These are phyloP conservation scores for Lichtheimia ornata DNA, from an alignment of 371 early-diverging fungal genomes.

Conservation along the genomic window DNA sequence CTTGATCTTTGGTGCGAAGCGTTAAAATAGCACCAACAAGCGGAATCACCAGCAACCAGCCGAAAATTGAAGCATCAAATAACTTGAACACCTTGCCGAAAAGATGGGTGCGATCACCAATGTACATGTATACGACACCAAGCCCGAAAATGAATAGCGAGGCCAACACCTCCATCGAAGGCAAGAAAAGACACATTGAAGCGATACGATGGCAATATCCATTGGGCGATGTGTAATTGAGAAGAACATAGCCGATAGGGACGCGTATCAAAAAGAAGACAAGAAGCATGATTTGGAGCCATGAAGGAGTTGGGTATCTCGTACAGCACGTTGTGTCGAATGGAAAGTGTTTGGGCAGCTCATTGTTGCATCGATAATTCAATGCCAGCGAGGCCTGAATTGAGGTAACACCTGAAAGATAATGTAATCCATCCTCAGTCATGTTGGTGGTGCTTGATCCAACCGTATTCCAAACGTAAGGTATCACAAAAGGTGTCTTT, in stretches of 20 bases:
- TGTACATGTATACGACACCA: slow-evolving; percentile 58
- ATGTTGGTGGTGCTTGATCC: slow-evolving; percentile 27
- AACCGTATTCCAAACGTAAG: slow-evolving; percentile 58
- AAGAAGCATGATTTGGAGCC: slow-evolving; percentile 45
- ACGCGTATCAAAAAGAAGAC: slow-evolving; percentile 47
- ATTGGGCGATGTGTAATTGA: slow-evolving; percentile 24
- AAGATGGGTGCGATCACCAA: slow-evolving; percentile 69
- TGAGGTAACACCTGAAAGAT: slow-evolving; percentile 37
- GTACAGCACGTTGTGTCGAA: slow-evolving; percentile 65
- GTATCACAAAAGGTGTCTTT: slow-evolving; percentile 39
- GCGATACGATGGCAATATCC: too few relatives aligned
- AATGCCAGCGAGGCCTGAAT: slow-evolving; percentile 59
- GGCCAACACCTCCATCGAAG: slow-evolving; percentile 23
- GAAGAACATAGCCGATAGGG: slow-evolving; percentile 38
- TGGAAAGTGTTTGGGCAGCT: slow-evolving; percentile 43
- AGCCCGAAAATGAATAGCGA: slow-evolving; percentile 50
- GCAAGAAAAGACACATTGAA: background rate
- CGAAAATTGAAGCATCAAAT: slow-evolving; percentile 48
- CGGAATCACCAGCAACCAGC: slow-evolving; percentile 34
- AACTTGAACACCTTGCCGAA: slow-evolving; percentile 70
- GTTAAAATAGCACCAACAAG: slow-evolving; percentile 49
- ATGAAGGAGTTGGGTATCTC: slow-evolving; percentile 48
- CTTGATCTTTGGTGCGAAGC: slow-evolving; percentile 26
- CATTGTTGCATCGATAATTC: slow-evolving; percentile 65
- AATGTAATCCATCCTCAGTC: slow-evolving; percentile 69